Percentiles rank a stretch among this genome's conserved stretches.
phyloP scores from a whole-genome alignment of 176 grass and related monocot genomes.

The Zoysia pacifica region DNA sequence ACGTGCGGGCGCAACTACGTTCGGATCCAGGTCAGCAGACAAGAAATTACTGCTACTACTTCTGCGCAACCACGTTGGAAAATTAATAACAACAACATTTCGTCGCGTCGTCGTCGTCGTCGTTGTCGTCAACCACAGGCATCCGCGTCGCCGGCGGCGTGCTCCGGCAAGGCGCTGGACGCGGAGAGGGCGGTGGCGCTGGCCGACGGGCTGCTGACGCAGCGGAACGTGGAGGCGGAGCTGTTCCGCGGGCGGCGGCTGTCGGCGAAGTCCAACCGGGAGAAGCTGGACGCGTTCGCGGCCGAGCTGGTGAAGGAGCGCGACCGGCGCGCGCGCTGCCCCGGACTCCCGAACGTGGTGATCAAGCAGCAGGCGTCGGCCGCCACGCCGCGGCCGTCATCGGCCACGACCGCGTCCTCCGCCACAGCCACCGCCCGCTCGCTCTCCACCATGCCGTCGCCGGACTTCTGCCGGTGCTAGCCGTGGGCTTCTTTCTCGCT shows the following conservation, averaged over 20 bases:
- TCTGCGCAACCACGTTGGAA: too few species aligned
- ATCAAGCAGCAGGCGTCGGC: constrained; percentile 45
- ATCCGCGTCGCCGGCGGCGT: not conserved
- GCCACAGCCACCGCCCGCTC: not conserved
- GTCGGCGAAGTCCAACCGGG: constrained; percentile 56
- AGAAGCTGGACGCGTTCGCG: constrained; percentile 73
- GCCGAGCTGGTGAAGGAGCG: constrained; percentile 62
- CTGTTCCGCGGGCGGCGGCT: constrained; percentile 52
- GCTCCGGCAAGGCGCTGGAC: constrained; percentile 26
- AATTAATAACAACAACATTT: not conserved
- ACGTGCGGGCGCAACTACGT: constrained; percentile 62
- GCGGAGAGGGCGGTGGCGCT: constrained; percentile 28
- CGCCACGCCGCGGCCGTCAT: constrained; percentile 27
- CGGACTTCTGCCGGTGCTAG: constrained; percentile 8
- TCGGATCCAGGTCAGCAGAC: constrained; percentile 56
- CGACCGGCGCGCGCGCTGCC: constrained; percentile 31
- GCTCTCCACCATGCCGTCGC: constrained; percentile 40
- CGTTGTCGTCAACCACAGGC: not conserved
- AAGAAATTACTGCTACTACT: not conserved
- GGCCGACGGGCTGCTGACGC: constrained; percentile 59
- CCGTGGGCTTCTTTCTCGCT: too few species aligned
- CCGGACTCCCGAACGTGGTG: constrained; percentile 34
- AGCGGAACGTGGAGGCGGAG: constrained; percentile 69
- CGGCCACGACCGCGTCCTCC: constrained; percentile 36
- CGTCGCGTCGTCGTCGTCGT: too few species aligned